Base-by-base conservation (phyloP, 495 filamentous ascomycete genomes). In the Filosporella fistucella region DNA sequence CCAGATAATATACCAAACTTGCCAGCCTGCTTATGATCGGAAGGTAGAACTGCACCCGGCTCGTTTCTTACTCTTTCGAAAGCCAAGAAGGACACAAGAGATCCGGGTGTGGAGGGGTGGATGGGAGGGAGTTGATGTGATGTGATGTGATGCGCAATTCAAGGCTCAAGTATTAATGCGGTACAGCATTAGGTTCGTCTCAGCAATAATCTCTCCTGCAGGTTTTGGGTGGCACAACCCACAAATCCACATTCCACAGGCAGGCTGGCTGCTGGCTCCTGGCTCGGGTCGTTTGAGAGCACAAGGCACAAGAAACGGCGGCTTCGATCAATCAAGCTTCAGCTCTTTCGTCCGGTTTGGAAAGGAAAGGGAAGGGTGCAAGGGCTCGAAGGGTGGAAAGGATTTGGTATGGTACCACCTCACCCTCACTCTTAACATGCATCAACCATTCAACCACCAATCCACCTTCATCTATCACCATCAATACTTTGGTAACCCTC, bases 161-260 rank as follows among this genome's bases (percentile, higher is more conserved):
- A n/a, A n/a, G n/a, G n/a, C n/a, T n/a, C n/a, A n/a, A n/a, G n/a
- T n/a, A n/a, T n/a, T n/a, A n/a, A 16, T 36, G 33, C 18, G 33
- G 33, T 16, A 47, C 32, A 29, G 14, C 45, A 47, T 38, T 23
- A 35, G 30, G 21, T 39, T 40, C 35, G 24, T 28, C 35, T 20
- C 29, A 30, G 45, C 12, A 40, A 40, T 40, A 30, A 45, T 45
- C 29, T 45, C n/a, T 38, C 46, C 46, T 49, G 46, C 38, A 49
- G n/a, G n/a, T n/a, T n/a, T n/a, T n/a, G n/a, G n/a, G n/a, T n/a
- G n/a, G n/a, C n/a, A n/a, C n/a, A n/a, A n/a, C n/a, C n/a, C n/a
- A n/a, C n/a, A n/a, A n/a, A n/a, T n/a, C n/a, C n/a, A n/a, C n/a
- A n/a, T n/a, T n/a, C n/a, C n/a, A n/a, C n/a, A n/a, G n/a, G n/a